phyloP scores from a whole-genome alignment of 805 yeast species.

The Tetrapisispora namnaoensis region DNA sequence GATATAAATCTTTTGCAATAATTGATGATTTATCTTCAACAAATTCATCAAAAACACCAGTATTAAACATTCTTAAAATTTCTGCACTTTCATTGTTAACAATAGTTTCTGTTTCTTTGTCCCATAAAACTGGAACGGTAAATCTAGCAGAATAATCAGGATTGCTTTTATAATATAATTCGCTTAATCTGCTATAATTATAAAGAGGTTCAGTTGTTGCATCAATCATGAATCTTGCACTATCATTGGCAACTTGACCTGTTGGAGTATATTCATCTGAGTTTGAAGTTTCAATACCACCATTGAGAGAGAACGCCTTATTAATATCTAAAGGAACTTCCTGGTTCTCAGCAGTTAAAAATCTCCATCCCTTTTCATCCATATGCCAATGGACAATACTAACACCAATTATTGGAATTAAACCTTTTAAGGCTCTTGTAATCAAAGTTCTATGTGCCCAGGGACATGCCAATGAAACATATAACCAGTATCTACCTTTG shows the following conservation, averaged over 20 bases:
- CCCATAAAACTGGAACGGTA: conserved; percentile 94
- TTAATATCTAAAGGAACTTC: conserved; percentile 6
- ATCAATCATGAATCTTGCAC: conserved; percentile 19
- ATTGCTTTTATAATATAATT: conserved; percentile 66
- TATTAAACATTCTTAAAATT: conserved; percentile 73
- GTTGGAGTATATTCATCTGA: conserved; percentile 7
- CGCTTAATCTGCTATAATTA: conserved; percentile 49
- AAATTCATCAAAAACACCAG: conserved; percentile 56
- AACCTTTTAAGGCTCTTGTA: conserved; percentile 63
- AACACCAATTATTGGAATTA: conserved; percentile 47
- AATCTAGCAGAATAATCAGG: conserved; percentile 72
- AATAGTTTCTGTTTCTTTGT: conserved; percentile 67
- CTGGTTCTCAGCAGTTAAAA: conserved; percentile 24
- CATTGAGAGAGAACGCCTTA: conserved; percentile 10
- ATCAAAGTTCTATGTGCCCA: conserved; percentile 88
- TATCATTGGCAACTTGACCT: conserved; percentile 13
- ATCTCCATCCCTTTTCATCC: conserved; percentile 86
- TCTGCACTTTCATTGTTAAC: conserved; percentile 90
- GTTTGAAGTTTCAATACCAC: conserved; percentile 12
- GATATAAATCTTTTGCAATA: conserved; percentile 44
- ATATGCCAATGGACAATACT: conserved; percentile 88
- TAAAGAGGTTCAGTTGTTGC: conserved; percentile 52
- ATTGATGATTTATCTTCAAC: conserved; percentile 29
- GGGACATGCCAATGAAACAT: conserved; percentile 86
- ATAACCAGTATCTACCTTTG: conserved; percentile 72